Conservation (phyloP, 2,329 filamentous ascomycete genomes). For the Huntiella bhutanensis region DNA sequence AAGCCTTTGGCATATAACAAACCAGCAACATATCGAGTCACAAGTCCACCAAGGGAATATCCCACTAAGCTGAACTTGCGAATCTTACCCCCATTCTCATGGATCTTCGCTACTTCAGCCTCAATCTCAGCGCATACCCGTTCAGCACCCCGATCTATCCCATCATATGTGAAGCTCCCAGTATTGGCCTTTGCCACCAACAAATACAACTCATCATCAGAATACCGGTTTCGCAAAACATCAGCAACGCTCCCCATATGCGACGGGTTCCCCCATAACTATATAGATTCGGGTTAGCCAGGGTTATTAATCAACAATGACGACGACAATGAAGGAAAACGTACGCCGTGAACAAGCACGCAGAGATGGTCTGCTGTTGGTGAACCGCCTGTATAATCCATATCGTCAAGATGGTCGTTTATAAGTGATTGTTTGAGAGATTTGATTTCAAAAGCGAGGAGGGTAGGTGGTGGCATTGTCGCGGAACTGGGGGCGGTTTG, state of each 20-base stretch:
- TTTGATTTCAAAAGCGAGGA: conserved; percentile 1
- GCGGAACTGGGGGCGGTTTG: no score
- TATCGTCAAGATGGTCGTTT: not conserved
- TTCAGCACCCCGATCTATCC: conserved; percentile 49
- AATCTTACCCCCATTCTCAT: conserved; percentile 47
- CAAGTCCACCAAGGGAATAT: conserved; percentile 75
- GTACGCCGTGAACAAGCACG: conserved; percentile 59
- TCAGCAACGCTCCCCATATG: conserved; percentile 53
- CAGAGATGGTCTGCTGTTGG: conserved; percentile 48
- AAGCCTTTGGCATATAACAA: conserved; percentile 64
- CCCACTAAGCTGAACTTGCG: conserved; percentile 72
- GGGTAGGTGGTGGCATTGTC: not conserved
- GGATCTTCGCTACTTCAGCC: conserved; percentile 37
- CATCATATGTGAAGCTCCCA: conserved; percentile 54
- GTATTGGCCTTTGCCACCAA: conserved; percentile 54
- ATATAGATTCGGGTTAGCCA: not conserved
- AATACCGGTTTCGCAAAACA: conserved; percentile 39
- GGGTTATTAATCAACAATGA: not conserved
- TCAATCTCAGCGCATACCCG: conserved; percentile 49
- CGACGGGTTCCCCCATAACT: conserved; percentile 63
- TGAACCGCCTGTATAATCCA: conserved; percentile 30
- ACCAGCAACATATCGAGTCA: conserved; percentile 73
- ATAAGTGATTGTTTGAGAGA: conserved; percentile 2
- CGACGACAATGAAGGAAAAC: conserved; percentile 13
- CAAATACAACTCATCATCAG: conserved; percentile 47